These are phyloP conservation scores for Pichia pseudocactophila DNA, from an alignment of 805 yeast species.

Conservation along the genomic window DNA sequence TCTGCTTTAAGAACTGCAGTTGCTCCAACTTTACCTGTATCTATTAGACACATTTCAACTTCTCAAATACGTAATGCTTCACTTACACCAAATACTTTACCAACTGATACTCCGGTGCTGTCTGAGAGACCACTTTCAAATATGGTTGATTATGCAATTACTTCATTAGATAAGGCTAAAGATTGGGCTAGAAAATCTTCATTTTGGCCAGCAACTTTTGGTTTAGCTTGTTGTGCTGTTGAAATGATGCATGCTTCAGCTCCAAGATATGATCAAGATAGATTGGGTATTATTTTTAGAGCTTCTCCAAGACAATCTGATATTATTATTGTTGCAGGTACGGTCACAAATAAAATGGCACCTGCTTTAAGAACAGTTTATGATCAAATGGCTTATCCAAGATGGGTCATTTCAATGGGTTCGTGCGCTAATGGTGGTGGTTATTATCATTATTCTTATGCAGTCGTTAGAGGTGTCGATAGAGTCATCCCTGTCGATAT, in stretches of 20 bases:
- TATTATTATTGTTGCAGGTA: conserved; percentile 88
- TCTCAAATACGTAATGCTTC: conserved; percentile 10
- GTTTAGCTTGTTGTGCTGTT: conserved; percentile 88
- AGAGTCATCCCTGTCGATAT: conserved; percentile 82
- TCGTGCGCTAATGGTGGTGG: conserved; percentile 94
- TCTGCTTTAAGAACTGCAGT: background rate
- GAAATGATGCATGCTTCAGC: conserved; percentile 94
- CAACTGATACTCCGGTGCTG: conserved; percentile 64
- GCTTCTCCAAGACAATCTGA: conserved; percentile 91
- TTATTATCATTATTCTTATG: conserved; percentile 80
- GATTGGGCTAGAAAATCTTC: conserved; percentile 90
- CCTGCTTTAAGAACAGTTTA: conserved; percentile 88
- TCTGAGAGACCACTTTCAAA: conserved; percentile 50
- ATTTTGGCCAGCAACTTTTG: conserved; percentile 90
- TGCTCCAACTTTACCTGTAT: background rate
- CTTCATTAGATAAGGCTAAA: conserved; percentile 72
- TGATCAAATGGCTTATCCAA: conserved; percentile 91
- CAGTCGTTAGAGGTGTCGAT: conserved; percentile 87
- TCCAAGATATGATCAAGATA: conserved; percentile 86
- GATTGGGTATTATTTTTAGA: conserved; percentile 87
- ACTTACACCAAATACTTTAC: conserved; percentile 40
- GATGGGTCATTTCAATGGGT: conserved; percentile 94
- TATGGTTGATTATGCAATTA: conserved; percentile 71
- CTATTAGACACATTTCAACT: conserved; percentile 7
- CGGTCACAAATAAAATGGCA: conserved; percentile 87